A percentile compares a stretch with the other conserved stretches of the same genome.
Conservation (phyloP, 1,284 basidiomycete genomes). For the Ustilago lituana region DNA sequence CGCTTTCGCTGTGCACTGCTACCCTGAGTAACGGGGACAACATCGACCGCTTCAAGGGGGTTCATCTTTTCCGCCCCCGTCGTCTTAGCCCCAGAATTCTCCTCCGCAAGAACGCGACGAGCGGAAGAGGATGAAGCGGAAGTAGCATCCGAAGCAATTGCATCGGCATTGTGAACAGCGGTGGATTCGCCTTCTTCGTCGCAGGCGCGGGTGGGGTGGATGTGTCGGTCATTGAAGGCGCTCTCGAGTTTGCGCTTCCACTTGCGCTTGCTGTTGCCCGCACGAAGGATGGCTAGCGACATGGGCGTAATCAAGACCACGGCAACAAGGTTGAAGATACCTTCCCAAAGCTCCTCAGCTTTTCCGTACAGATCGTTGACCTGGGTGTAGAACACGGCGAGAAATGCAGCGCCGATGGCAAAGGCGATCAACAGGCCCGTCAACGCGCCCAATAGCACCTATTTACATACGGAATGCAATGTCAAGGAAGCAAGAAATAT, state of each 20-base stretch:
- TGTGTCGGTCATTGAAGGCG: constrained; percentile 43
- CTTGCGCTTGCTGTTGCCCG: constrained; percentile 58
- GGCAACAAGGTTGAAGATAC: constrained; percentile 64
- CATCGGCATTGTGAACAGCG: constrained; percentile 1
- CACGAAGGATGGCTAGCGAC: constrained; percentile 62
- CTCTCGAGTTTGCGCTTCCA: constrained; percentile 60
- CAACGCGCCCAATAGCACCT: constrained; percentile 51
- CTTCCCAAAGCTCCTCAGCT: constrained; percentile 66
- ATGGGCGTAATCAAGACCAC: constrained; percentile 64
- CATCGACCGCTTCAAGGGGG: constrained; percentile 37
- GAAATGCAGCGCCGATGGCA: constrained; percentile 61
- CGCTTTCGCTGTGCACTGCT: too few relatives aligned
- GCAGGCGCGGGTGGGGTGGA: constrained; percentile 13
- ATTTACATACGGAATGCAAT: neutral
- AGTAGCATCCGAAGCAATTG: constrained; percentile 1
- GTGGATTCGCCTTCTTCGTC: constrained; percentile 31
- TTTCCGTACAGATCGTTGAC: constrained; percentile 71
- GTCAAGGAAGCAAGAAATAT: neutral
- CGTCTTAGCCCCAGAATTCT: constrained; percentile 19
- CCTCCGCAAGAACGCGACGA: neutral
- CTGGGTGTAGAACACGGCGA: constrained; percentile 68
- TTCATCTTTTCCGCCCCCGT: constrained; percentile 40
- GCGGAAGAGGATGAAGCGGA: constrained; percentile 16
- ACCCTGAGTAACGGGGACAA: constrained; percentile 27
- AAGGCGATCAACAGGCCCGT: constrained; percentile 58